Base-by-base conservation (phyloP, 2,329 filamentous ascomycete genomes). In the Hypomyces perniciosus region DNA sequence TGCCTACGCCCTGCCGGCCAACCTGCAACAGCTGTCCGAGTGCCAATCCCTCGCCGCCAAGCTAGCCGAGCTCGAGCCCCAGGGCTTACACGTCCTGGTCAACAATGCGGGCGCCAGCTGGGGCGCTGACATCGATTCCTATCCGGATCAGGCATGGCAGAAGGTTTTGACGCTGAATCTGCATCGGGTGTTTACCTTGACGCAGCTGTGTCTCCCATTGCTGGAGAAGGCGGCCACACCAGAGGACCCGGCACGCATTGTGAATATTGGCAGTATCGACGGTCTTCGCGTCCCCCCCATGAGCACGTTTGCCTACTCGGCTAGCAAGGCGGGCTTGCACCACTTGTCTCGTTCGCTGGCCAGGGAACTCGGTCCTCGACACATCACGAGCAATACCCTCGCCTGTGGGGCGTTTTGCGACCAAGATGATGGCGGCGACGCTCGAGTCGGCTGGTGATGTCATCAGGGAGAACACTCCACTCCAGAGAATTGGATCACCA, bases 321-420 rank as follows among this genome's bases (percentile, higher is more conserved):
- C 80, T 0, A 75, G 68, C 56, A 86, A 86, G 65, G 83, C 83
- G 0, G 83, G 80, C 0, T 65, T 86, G 55, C 82, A 86, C 66
- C 83, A 86, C 57, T 69, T 86, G 60, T 76, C 72, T 43, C 68
- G 80, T 29, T 78, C 83, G 9, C 65, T 86, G 38, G 81, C 82
- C 2, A 71, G 74, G 46, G 79, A 83, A 59, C 67, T 86, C 33
- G 83, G 83, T 0, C 77, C 76, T 51, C 61, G 78, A 40, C 73
- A 78, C 48, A 76, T 86, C 53, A 86, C 83, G 34, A 77, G 72
- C 55, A 90, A 90, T 62, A 81, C 82, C 4, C 68, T 90, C 50
- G 86, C 86, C 5, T 88, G 85, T 61, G 86, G 86, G 3, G 85
- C 85, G 3, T 86, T 86, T 86, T 54, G 74, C 83, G 56, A 83